Evolutionary conservation across 345 rosid genomes (phyloP).

Genomic region (Syzygium aqueum): DNA sequence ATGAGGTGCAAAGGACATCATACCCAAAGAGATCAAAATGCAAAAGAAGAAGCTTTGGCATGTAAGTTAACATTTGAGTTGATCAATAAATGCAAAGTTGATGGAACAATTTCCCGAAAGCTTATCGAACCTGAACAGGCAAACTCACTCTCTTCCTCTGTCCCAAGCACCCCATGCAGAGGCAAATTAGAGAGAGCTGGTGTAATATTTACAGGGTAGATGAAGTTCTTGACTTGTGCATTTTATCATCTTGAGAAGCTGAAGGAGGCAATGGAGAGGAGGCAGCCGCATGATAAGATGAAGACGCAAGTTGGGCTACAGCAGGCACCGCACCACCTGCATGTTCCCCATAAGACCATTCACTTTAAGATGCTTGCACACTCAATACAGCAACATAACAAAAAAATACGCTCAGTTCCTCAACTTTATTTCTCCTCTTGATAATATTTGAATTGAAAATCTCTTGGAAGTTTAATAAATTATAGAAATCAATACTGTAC

Average conservation of each 20-base stretch:
- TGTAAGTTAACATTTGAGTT: not conserved
- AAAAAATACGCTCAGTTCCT: not conserved
- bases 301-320: constrained; percentile 71
- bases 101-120: not conserved
- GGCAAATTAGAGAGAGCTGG: not conserved
- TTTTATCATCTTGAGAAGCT: constrained; percentile 35
- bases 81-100: not conserved
- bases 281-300: constrained; percentile 64
- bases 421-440: not conserved
- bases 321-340: constrained; percentile 88
- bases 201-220: constrained; percentile 30
- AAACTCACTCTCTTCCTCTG: not conserved
- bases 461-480: not conserved
- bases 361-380: not conserved
- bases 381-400: not conserved
- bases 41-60: not conserved
- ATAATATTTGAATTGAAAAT: not conserved
- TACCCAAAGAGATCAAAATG: not conserved
- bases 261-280: constrained; percentile 27
- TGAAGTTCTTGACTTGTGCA: constrained; percentile 43
- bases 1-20: not conserved
- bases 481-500: not conserved
- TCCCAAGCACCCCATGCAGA: not conserved
- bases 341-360: not conserved
- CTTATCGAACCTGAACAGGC: not conserved